Evolutionary conservation across 179 eudicot species (phyloP), one percentile per base, ranked within the genome.

Genomic region (Heliamphora pulchella): DNA sequence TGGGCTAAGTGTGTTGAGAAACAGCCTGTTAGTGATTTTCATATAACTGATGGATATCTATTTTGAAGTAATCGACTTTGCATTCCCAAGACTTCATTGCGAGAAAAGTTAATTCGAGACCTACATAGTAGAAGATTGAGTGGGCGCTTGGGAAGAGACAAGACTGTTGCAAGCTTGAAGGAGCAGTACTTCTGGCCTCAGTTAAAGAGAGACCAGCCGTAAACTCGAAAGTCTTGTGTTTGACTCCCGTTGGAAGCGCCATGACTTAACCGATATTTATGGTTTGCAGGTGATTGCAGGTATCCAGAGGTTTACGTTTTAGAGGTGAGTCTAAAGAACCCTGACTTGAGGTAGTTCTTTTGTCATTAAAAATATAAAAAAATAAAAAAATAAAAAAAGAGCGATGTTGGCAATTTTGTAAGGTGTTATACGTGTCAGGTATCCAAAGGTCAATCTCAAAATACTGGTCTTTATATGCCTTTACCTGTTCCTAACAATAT

Each of bases 81-180:
- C 50, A 68, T 76, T 57, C 75, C 80, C 0, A 3, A 20, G 7
- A 15, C 39, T 4, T 75, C 61, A 0, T 4, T 76, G 2, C 18
- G 75, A 6, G 80, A 81, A 46, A 5, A 13, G 57, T 20, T 76
- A 8, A 68, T 75, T 46, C 8, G 17, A 8, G 79, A 81, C 47
- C 4, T 43, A 10, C 80, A 75, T 59, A 51, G 54, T 0, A 77
- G 80, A 1, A 71, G 83, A 5, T 63, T 76, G 20, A 71, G 17
- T 20, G 83, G 80, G 8, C 76, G 69, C 39, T 70, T 68, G 8
- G 80, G 80, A 0, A 47, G 63, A 22, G 63, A 81, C 15, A 81
- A 76, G 10, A 81, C 80, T 4, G 48, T 75, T 3, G 54, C 76
- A 58, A 54, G 44, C 14, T 39, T 81, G 0, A 0, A 48, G 41